Base-by-base conservation (phyloP, 2,329 filamentous ascomycete species). In the Botryotinia convoluta region DNA sequence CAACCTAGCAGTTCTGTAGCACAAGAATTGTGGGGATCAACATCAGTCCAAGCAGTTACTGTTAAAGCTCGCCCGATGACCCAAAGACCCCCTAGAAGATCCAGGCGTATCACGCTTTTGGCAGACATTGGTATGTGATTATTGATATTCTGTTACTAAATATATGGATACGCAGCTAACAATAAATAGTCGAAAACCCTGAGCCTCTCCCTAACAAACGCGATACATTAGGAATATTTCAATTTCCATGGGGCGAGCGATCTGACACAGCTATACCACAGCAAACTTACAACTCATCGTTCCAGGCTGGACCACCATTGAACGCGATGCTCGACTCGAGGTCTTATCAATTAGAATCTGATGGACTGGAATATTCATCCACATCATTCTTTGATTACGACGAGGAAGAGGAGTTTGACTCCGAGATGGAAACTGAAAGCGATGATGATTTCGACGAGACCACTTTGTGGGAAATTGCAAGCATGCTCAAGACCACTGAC, bases 191-290 rank as follows among this genome's bases (percentile, higher is more conserved):
- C 48, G 89, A 91, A 79, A 89, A 85, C 75, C 89, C 89, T 6
- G 82, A 87, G 78, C 89, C 88, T 51, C 82, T 91, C 7, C 85
- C 86, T 7, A 83, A 89, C 79, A 88, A 87, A 80, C 84, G 86
- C 60, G 88, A 85, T 20, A 90, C 88, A 18, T 84, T 91, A 29
- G 89, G 89, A 8, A 87, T 91, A 77, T 91, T 90, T 82, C 87
- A 90, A 77, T 91, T 91, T 76, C 88, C 89, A 3, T 91, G 88
- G 88, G 89, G 89, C 22, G 89, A 91, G 81, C 86, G 82, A 77
- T 91, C 89, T 32, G 88, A 90, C 79, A 85, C 84, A 71, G 86
- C 86, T 16, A 74, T 80, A 10, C 79, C 86, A 81, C 42, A 79
- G 86, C 72, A 84, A 83, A 75, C 80, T 81, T 72, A 82, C 62